Evolutionary conservation across 2,329 filamentous ascomycete species (phyloP), one percentile per base, ranked within the genome.

Genomic region (Aspergillus sp.): DNA sequence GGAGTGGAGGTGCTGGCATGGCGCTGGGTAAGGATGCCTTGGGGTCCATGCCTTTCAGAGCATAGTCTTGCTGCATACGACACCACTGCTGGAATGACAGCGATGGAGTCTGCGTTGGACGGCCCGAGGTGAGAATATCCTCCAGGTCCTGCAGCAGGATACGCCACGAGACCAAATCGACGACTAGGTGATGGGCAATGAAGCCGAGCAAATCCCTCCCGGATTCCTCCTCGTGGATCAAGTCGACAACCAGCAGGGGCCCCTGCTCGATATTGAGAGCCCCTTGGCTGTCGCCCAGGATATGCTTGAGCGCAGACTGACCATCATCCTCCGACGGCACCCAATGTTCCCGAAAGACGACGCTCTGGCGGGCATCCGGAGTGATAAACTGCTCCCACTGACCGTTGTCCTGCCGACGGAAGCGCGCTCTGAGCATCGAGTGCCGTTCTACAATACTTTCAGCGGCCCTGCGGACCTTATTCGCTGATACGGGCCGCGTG

Each of bases 81-180:
- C 49, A 56, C 61, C 61, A 63, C n/a, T 45, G 40, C 32, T 57
- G 61, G 46, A 62, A 63, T 3, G 56, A 46, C 2, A 54, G 44
- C 1, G 58, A 53, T 4, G 43, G 9, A 11, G 49, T 20, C 11
- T 49, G 45, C 9, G 45, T 9, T 1, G 50, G 16, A 19, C 11
- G n/a, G 2, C 56, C 52, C 0, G 52, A 42, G 4, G 13, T 21
- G 10, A 50, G 31, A 9, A 45, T 36, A 7, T 43, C 41, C 45
- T 50, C 48, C 14, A 50, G 5, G 16, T 50, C 40, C 31, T 34
- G 40, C 9, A 50, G 14, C 11, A 50, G 29, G 4, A 50, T 41
- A 23, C 42, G 48, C 48, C 48, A 50, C 13, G 48, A 50, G 40
- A 50, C 48, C n/a, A 44, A 21, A 23, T 50, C 48, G 4, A 50